Base-by-base conservation (phyloP, 2,329 filamentous ascomycete species). In the Trichoderma asperellum region DNA sequence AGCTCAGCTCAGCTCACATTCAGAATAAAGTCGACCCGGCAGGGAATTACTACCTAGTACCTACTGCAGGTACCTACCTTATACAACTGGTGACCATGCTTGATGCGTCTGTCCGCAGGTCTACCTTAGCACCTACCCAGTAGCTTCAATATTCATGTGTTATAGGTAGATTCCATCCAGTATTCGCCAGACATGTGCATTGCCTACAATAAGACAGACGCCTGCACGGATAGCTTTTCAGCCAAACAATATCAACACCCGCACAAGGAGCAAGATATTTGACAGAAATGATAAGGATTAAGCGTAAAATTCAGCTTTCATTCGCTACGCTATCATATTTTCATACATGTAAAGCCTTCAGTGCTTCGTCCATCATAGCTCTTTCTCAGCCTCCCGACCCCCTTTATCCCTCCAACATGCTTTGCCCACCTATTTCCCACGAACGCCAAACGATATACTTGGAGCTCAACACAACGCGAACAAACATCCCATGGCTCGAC, bases 371-470 rank as follows among this genome's bases (percentile, higher is more conserved):
- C 21, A 52, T 65, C 57, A 27, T 70, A 52, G 60, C 61, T 68
- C 67, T 59, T 43, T 56, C 59, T 53, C 65, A 52, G 16, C 47
- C 59, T 43, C 40, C 67, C 69, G 18, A 35, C 43, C 62, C 47
- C 35, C 40, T 43, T 52, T 61, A 21, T 69, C 59, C 66, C 57
- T 62, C 53, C 64, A 47, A 68, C 57, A 69, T 52, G 62, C 56
- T 57, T 65, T 68, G 70, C 69, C 62, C 56, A 67, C 70, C 69
- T 40, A 35, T 64, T 58, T 60, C 66, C 70, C 71, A 52, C 70
- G 70, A 43, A 71, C 71, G 71, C 71, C 71, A 68, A 63, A 68
- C 53, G 59, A 63, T 63, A 27, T 64, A 59, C 58, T 63, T 67
- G 49, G 66, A 55, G 66, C 66, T 56, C 57, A 62, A 61, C 56